These are phyloP conservation scores for Blastobotrys arbuscula DNA, from an alignment of 1,139 yeast species.

Conservation along the genomic window DNA sequence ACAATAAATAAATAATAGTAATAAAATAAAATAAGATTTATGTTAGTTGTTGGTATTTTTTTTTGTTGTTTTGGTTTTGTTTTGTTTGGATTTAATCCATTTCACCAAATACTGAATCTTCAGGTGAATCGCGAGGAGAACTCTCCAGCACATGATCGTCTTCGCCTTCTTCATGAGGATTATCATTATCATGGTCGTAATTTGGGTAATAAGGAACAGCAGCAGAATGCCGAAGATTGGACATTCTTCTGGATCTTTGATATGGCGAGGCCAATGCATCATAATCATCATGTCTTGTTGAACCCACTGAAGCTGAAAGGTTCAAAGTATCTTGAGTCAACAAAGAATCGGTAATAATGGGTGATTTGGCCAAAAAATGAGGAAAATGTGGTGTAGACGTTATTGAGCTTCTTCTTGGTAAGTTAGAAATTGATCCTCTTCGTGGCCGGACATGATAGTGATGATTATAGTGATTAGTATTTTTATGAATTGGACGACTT, in stretches of 20 bases:
- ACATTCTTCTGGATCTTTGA: constrained; percentile 22
- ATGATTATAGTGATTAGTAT: constrained; percentile 4
- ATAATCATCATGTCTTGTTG: constrained; percentile 17
- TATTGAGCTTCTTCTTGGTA: constrained; percentile 8
- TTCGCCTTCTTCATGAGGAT: constrained; percentile 17
- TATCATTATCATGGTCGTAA: constrained; percentile 12
- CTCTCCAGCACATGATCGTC: constrained; percentile 15
- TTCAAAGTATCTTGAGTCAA: constrained; percentile 9
- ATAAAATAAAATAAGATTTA: not conserved
- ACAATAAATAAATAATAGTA: not conserved
- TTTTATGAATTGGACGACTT: constrained; percentile 19
- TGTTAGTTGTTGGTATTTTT: not conserved
- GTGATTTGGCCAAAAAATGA: constrained; percentile 6
- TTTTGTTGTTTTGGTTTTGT: too few species aligned
- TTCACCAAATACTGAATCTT: constrained; percentile 25
- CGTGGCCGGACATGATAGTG: not conserved
- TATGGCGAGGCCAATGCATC: constrained; percentile 23
- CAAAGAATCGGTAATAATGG: constrained; percentile 13
- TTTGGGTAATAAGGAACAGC: constrained; percentile 17
- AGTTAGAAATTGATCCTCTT: constrained; percentile 5
- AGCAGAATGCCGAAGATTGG: constrained; percentile 20
- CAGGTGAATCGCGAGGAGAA: constrained; percentile 13
- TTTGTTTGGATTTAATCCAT: constrained; percentile 28
- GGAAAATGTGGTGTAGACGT: constrained; percentile 3
- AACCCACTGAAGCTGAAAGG: constrained; percentile 2